phyloP scores from a whole-genome alignment of 768 basidiomycete genomes.

The Lyophyllum shimeji region DNA sequence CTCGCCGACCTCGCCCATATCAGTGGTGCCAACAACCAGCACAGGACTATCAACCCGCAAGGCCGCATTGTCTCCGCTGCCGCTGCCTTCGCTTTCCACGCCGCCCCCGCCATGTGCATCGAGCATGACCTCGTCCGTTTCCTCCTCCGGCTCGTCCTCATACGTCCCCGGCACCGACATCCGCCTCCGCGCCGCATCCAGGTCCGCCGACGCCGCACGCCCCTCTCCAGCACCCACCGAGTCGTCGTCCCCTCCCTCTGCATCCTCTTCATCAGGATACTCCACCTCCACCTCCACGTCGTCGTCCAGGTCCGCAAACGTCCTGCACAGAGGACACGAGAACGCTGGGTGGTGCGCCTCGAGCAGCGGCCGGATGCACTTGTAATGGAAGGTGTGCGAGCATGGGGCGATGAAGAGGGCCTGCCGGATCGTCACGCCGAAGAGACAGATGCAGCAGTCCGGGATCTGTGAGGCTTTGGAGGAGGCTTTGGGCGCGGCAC shows the following conservation, averaged over 20 bases:
- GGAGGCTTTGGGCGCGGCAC: constrained; percentile 1
- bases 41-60: constrained; percentile 1
- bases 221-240: background rate
- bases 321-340: constrained; percentile 92
- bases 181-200: background rate
- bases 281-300: constrained; percentile 71
- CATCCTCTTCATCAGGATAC: constrained; percentile 25
- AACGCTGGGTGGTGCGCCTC: constrained; percentile 91
- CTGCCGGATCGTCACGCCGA: constrained; percentile 90
- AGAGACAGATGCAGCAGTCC: constrained; percentile 94
- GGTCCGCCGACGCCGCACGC: background rate
- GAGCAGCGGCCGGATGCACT: constrained; percentile 92
- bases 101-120: constrained; percentile 3
- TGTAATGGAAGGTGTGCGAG: constrained; percentile 95
- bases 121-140: constrained; percentile 11
- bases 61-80: constrained; percentile 2
- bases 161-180: background rate
- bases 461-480: constrained; percentile 37
- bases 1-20: background rate
- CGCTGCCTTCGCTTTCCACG: constrained; percentile 14
- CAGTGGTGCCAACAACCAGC: background rate
- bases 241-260: constrained; percentile 13
- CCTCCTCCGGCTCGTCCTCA: constrained; percentile 6
- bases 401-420: constrained; percentile 98
- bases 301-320: constrained; percentile 92